Evolutionary conservation across 1,139 yeast genomes (phyloP), one percentile per base, ranked within the genome.

Genomic region (Schizosaccharomyces versatilis): DNA sequence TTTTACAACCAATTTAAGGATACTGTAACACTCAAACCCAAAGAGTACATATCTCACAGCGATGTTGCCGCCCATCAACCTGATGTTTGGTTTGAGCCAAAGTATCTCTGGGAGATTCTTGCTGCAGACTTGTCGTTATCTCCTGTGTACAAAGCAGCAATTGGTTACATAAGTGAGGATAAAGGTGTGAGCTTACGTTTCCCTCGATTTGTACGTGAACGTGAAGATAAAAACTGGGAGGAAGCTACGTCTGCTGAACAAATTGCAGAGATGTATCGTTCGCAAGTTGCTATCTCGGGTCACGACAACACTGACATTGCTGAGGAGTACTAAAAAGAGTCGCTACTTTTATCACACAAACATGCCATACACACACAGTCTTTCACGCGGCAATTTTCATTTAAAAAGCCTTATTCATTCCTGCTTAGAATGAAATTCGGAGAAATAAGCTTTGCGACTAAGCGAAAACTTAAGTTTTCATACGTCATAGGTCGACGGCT

Each of bases 71-170:
- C 67, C 90, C 90, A 10, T 17, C 55, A 53, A 17, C 57, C 57
- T 36, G 58, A 56, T 15, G 58, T 56, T n/a, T 90, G 98, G 98
- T 84, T 90, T 64, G 95, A 90, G 62, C 97, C 98, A 2, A 75
- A 82, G 0, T 69, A 73, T 52, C 73, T 90, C 6, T 86, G 93
- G 71, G 98, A 90, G 67, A 95, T 90, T 1, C 73, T 85, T 59
- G 84, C 95, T 0, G 98, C 98, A 0, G 98, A 90, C 68, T 72
- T 90, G 55, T 84, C 96, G 0, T 74, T 88, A 56, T 83, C 94
- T 54, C 98, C 98, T 0, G 73, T 86, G 8, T 90, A 90, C 67
- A 86, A 85, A 63, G 95, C 97, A 0, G 97, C 60, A 9, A 52
- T 58, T 38, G 38, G 55, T 7, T 59, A 56, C 38, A 78, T 77